Evolutionary conservation across 768 basidiomycete species (phyloP).

Genomic region (Pleurotus giganteus): DNA sequence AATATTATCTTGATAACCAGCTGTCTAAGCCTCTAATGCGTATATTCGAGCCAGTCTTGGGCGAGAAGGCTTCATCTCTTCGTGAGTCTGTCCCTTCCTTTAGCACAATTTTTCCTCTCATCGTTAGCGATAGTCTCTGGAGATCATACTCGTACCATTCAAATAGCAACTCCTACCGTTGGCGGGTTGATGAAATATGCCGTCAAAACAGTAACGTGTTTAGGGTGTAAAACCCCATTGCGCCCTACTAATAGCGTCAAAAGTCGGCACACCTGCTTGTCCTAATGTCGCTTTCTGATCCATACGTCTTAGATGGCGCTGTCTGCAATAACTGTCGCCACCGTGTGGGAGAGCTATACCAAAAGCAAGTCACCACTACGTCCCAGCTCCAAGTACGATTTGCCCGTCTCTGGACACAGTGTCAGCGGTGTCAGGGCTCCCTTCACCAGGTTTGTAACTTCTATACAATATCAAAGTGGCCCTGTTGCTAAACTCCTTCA

Average conservation of each 20-base stretch:
- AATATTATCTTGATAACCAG: conserved; percentile 98
- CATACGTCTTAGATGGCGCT: conserved; percentile 66
- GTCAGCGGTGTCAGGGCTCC: conserved; percentile 97
- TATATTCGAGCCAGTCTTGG: conserved; percentile 97
- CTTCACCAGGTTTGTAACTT: conserved; percentile 74
- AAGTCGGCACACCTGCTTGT: conserved; percentile 38
- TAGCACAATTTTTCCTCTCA: conserved; percentile 8
- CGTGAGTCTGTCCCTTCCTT: conserved; percentile 45
- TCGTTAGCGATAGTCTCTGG: conserved; percentile 68
- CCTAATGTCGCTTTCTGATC: not conserved
- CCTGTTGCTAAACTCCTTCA: not conserved
- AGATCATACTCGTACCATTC: conserved; percentile 92
- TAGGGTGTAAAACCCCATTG: conserved; percentile 93
- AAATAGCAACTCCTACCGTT: conserved; percentile 94
- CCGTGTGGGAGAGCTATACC: conserved; percentile 84
- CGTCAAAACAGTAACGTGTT: conserved; percentile 90
- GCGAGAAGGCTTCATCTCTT: conserved; percentile 84
- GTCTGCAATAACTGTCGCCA: conserved; percentile 93
- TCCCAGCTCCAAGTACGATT: conserved; percentile 89
- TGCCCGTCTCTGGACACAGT: conserved; percentile 96
- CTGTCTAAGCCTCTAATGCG: conserved; percentile 95
- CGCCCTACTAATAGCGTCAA: conserved; percentile 71
- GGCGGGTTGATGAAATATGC: conserved; percentile 99
- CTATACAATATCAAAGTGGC: not conserved
- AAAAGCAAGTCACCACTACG: conserved; percentile 76